Evolutionary conservation across 805 yeast genomes (phyloP).

Genomic region (Candida nemodendra): DNA sequence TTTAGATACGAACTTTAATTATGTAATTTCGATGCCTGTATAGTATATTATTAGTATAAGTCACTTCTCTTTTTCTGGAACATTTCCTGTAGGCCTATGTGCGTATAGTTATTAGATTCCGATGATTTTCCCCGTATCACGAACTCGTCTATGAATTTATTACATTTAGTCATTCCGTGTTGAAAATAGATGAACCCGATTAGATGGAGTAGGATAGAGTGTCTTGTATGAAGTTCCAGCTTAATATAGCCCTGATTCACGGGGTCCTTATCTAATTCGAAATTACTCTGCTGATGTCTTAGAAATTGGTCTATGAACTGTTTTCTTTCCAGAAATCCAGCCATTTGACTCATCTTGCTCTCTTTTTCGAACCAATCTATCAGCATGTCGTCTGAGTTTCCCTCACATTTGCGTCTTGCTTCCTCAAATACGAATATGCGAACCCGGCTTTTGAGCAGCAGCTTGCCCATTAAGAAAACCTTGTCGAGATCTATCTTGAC

Average conservation of each 20-base stretch:
- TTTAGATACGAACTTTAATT: too few relatives aligned
- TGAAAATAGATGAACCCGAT: slow-evolving; percentile 29
- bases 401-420: slow-evolving; percentile 1
- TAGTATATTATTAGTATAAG: background rate
- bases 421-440: slow-evolving; percentile 7
- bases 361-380: slow-evolving; percentile 8
- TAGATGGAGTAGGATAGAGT: slow-evolving; percentile 20
- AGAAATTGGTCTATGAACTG: slow-evolving; percentile 25
- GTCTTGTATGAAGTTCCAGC: slow-evolving; percentile 18
- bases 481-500: slow-evolving; percentile 9
- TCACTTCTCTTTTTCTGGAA: slow-evolving; percentile 6
- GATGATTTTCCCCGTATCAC: slow-evolving; percentile 26
- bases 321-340: slow-evolving; percentile 9
- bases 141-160: slow-evolving; percentile 28
- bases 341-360: slow-evolving; percentile 3
- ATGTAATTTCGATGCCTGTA: too few relatives aligned
- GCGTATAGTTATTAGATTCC: slow-evolving; percentile 16
- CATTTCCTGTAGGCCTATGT: slow-evolving; percentile 28
- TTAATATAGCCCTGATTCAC: slow-evolving; percentile 13
- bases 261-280: slow-evolving; percentile 9
- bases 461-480: slow-evolving; percentile 10
- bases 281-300: slow-evolving; percentile 7
- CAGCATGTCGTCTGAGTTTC: slow-evolving; percentile 4
- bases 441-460: slow-evolving; percentile 6
- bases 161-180: slow-evolving; percentile 19